These are phyloP conservation scores for Nemania diffusa DNA, from an alignment of 2,329 filamentous ascomycete species.

Conservation along the genomic window DNA sequence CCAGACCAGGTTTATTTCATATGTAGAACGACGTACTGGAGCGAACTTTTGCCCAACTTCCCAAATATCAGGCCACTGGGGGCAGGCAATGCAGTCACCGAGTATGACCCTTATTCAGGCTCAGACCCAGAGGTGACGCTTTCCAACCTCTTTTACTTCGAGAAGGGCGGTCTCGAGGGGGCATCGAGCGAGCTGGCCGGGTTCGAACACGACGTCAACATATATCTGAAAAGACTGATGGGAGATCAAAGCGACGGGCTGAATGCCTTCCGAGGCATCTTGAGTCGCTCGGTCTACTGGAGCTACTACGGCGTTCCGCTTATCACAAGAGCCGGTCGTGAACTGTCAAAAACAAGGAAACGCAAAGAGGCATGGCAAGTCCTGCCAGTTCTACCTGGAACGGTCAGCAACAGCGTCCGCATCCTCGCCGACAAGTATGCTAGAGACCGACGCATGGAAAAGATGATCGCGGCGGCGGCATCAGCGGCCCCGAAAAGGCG, in stretches of 20 bases:
- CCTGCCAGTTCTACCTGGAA: neutral
- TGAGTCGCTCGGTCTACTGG: conserved; percentile 16
- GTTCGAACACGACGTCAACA: conserved; percentile 11
- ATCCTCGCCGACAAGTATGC: conserved; percentile 12
- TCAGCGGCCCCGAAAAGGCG: neutral
- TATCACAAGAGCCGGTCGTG: conserved; percentile 18
- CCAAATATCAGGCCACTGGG: neutral
- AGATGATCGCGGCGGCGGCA: conserved; percentile 3
- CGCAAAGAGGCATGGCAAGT: neutral
- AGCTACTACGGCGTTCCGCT: conserved; percentile 22
- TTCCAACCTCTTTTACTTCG: conserved; percentile 14
- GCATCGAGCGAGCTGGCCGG: neutral
- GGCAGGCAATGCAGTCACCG: neutral
- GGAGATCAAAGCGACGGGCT: conserved; percentile 13
- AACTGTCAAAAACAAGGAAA: conserved; percentile 1
- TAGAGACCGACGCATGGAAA: conserved; percentile 7
- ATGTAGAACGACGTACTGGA: conserved; percentile 16
- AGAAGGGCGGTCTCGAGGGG: neutral
- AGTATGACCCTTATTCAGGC: conserved; percentile 5
- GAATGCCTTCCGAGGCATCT: conserved; percentile 22
- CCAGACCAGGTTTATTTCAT: conserved; percentile 20
- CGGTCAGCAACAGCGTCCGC: neutral
- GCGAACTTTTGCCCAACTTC: conserved; percentile 13
- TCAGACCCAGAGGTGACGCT: conserved; percentile 9
- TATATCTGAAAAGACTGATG: conserved; percentile 16